Evolutionary conservation across 257 asterid species (phyloP).

Genomic region (Gentiana macrophylla): DNA sequence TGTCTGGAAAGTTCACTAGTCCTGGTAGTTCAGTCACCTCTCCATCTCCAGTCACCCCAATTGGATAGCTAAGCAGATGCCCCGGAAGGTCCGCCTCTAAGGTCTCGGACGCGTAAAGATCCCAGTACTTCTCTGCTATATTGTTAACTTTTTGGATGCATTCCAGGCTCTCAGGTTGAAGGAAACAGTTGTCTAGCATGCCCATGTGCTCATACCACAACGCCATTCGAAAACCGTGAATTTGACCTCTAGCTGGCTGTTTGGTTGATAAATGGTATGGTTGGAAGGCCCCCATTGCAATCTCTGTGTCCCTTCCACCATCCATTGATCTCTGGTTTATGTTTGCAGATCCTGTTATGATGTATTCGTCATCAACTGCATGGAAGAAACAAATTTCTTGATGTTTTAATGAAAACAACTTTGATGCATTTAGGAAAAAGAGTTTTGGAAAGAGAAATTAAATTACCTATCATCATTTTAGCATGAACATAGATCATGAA

Average conservation of each 20-base stretch:
- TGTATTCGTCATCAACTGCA: constrained; percentile 76
- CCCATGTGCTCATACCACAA: constrained; percentile 67
- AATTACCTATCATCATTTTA: constrained; percentile 63
- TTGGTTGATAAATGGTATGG: constrained; percentile 40
- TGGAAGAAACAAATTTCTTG: neutral
- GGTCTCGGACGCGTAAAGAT: constrained; percentile 21
- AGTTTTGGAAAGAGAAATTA: constrained; percentile 1
- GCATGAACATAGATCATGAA: constrained; percentile 74
- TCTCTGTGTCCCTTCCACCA: constrained; percentile 65
- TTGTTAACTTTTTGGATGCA: constrained; percentile 44
- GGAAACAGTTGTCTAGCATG: constrained; percentile 32
- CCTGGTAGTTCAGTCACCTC: constrained; percentile 43
- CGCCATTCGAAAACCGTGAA: constrained; percentile 68
- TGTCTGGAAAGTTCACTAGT: constrained; percentile 39
- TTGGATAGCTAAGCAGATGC: constrained; percentile 49
- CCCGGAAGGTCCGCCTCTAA: constrained; percentile 43
- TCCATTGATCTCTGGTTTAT: constrained; percentile 76
- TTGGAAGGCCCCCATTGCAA: constrained; percentile 75
- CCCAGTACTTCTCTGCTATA: constrained; percentile 40
- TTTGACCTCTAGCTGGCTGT: constrained; percentile 52
- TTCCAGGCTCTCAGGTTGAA: constrained; percentile 36
- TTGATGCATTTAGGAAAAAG: neutral
- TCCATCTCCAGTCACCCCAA: constrained; percentile 38
- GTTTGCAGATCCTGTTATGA: constrained; percentile 64
- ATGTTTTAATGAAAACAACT: neutral